Conservation (phyloP, 768 basidiomycete species). For the Mrakia hoshinonis region DNA sequence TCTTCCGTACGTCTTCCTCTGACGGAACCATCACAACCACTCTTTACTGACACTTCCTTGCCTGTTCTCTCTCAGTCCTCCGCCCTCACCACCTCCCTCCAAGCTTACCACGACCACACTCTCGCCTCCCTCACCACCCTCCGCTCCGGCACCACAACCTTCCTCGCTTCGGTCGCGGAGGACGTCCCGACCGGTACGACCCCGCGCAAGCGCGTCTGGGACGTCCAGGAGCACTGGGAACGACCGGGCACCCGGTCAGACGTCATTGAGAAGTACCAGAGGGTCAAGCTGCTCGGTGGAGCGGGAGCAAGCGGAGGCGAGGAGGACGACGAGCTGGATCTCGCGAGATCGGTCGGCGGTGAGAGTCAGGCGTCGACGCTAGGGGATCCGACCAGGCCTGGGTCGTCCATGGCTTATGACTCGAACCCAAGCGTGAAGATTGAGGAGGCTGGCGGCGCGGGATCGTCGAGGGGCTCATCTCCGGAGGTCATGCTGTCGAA, state of each 20-base stretch:
- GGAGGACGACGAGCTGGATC: background rate
- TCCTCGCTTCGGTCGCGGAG: constrained; percentile 38
- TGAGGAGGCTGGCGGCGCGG: background rate
- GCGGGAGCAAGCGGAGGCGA: background rate
- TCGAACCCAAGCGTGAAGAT: background rate
- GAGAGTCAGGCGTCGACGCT: background rate
- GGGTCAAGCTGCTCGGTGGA: background rate
- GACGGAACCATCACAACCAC: no score
- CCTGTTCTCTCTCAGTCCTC: constrained; percentile 42
- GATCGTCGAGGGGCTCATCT: constrained; percentile 2
- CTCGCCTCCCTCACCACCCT: constrained; percentile 47
- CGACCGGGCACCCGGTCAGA: constrained; percentile 57
- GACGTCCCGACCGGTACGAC: constrained; percentile 65
- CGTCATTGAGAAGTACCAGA: constrained; percentile 43
- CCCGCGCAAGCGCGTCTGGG: constrained; percentile 65
- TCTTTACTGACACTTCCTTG: constrained; percentile 28
- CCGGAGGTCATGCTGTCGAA: background rate
- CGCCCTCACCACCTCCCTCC: constrained; percentile 43
- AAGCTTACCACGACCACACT: constrained; percentile 46
- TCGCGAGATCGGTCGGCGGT: background rate
- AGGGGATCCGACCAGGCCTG: background rate
- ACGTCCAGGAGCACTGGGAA: constrained; percentile 63
- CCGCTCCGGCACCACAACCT: constrained; percentile 46
- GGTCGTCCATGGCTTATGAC: background rate
- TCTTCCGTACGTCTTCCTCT: constrained; percentile 14